Base-by-base conservation (phyloP, 495 filamentous ascomycete species). In the Daldinia caldariorum region DNA sequence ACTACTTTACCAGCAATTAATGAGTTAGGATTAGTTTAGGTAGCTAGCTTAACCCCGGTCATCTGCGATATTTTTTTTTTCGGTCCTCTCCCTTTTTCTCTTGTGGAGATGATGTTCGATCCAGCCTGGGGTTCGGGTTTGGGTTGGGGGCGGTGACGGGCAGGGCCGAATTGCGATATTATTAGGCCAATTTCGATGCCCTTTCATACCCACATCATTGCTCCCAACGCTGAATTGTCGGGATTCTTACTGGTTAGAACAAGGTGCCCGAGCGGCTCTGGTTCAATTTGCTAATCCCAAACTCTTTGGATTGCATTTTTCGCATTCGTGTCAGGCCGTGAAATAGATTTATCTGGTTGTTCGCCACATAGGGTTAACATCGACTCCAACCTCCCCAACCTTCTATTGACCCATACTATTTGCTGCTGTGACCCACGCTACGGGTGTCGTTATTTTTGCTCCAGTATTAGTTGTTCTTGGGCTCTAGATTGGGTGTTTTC, bases 1-100 rank as follows among this genome's bases (percentile, higher is more conserved):
- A 87, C 73, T 89, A 84, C 67, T 88, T 88, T 70, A 65, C 64
- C 9, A 67, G 69, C 34, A 71, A 71, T 32, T 71, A 71, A 22
- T 26, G 26, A 26, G 26, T 26, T 26, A 26, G 26, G 26, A 3
- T 26, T 26, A 26, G 26, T 26, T 26, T 26, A 26, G 26, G 22
- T 18, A 22, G 1, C n/a, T 6, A 38, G 9, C 22, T 26, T 26
- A 26, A 1, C 26, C 26, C 26, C 26, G 22, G 9, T 53, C 26
- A 45, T 51, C 47, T 51, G 47, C 26, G 53, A 16, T 45, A 16
- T 31, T 32, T 18, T 20, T 4, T 39, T 18, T 18, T 32, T 18
- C n/a, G 26, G 1, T 26, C 26, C 3, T 26, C 26, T 26, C 26
- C 26, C 26, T 26, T 26, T 26, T 26, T 26, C 3, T 26, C 26